phyloP scores from a whole-genome alignment of 306 rosid genomes.

The Rosa persica region DNA sequence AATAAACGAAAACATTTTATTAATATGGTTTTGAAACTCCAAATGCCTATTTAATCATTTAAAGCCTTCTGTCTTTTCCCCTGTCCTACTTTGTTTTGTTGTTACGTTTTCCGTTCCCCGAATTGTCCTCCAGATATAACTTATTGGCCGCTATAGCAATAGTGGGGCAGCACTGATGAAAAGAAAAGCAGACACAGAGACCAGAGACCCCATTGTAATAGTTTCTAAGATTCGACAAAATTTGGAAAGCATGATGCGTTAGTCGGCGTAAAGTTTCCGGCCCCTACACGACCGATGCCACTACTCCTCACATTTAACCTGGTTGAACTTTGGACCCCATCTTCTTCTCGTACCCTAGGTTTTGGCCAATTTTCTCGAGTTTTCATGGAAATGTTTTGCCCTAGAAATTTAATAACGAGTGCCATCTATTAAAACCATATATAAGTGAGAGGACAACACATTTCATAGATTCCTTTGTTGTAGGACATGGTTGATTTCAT shows the following conservation, averaged over 20 bases:
- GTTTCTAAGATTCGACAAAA: neutral
- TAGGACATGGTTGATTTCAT: neutral
- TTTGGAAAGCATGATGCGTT: neutral
- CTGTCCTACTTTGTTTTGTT: neutral
- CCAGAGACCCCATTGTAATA: neutral
- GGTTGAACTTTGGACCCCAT: neutral
- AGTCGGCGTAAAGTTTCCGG: neutral
- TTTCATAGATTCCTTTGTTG: neutral
- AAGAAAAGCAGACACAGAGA: neutral
- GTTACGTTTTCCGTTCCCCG: neutral
- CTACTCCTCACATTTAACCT: neutral
- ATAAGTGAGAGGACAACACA: neutral
- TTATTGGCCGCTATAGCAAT: neutral
- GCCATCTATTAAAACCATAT: neutral
- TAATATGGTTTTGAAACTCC: too few species aligned
- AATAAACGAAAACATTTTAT: too few species aligned
- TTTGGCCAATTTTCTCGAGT: neutral
- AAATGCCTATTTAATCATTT: too few species aligned
- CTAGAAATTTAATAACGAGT: neutral
- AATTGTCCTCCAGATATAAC: neutral
- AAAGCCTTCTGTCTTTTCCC: neutral
- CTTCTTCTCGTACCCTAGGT: neutral
- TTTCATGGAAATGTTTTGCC: neutral
- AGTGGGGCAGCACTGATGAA: neutral
- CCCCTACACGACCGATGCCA: neutral